Percentiles rank a stretch among this genome's conserved stretches.
These are phyloP conservation scores for Hygrocybe punicea DNA, from an alignment of 768 basidiomycete species.

Conservation along the genomic window DNA sequence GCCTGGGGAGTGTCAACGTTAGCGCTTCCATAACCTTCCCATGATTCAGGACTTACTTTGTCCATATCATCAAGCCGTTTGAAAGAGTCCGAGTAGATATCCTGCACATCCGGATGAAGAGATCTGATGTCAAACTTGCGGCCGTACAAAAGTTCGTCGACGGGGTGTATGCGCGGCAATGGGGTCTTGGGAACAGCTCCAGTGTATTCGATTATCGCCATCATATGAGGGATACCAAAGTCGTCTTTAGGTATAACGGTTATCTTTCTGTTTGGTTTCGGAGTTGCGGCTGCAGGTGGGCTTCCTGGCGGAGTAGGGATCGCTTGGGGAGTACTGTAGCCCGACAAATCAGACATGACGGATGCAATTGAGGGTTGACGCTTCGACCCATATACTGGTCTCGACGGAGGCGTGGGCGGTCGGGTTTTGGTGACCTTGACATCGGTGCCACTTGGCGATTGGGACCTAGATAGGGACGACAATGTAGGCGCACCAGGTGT, in stretches of 20 bases:
- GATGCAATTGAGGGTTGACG: constrained; percentile 74
- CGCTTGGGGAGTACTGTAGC: constrained; percentile 44
- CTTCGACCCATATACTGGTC: constrained; percentile 16
- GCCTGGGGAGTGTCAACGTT: too few species aligned
- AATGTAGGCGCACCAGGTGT: constrained; percentile 1
- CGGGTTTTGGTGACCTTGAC: constrained; percentile 7
- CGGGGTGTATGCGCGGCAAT: constrained; percentile 48
- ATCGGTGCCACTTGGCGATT: constrained; percentile 16
- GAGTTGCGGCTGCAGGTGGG: constrained; percentile 24
- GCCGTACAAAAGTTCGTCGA: constrained; percentile 74
- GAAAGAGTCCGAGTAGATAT: constrained; percentile 68
- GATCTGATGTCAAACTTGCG: constrained; percentile 53
- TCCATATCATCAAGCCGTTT: constrained; percentile 78
- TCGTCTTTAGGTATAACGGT: constrained; percentile 68
- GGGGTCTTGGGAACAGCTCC: constrained; percentile 40
- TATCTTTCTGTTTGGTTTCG: constrained; percentile 43
- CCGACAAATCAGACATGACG: constrained; percentile 62
- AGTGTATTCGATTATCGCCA: constrained; percentile 78
- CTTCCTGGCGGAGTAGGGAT: constrained; percentile 25
- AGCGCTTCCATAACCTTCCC: not conserved
- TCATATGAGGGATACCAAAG: constrained; percentile 82
- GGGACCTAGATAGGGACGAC: constrained; percentile 6
- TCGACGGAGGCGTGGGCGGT: constrained; percentile 13
- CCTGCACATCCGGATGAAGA: constrained; percentile 67
- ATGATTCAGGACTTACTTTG: constrained; percentile 45